A percentile compares a stretch with the other conserved stretches of the same genome.
phyloP scores from a whole-genome alignment of 2,329 filamentous ascomycete genomes.

The Paraconiothyrium brasiliense region DNA sequence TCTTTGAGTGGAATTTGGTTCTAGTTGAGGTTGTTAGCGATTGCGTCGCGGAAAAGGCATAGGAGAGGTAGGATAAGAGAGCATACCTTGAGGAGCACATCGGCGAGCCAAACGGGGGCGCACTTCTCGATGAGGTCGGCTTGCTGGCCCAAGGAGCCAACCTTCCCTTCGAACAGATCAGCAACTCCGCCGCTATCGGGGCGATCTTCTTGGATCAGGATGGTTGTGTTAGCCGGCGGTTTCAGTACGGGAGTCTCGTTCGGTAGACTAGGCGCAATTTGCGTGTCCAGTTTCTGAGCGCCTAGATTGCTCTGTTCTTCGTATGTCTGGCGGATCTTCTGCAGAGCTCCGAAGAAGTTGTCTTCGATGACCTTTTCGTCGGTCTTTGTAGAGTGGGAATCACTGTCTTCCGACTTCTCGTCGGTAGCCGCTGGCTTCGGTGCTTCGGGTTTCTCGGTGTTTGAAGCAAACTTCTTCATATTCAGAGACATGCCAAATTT shows the following conservation, averaged over 20 bases:
- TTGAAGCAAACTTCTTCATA: conserved; percentile 83
- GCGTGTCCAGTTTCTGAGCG: conserved; percentile 64
- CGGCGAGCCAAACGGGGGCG: conserved; percentile 90
- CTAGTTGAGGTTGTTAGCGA: conserved; percentile 49
- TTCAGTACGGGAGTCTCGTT: conserved; percentile 81
- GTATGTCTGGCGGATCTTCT: conserved; percentile 77
- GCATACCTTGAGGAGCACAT: conserved; percentile 76
- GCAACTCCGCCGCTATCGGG: conserved; percentile 72
- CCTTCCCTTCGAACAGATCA: conserved; percentile 90
- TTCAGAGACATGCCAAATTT: conserved; percentile 83
- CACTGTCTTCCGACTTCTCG: conserved; percentile 74
- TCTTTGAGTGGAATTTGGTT: conserved; percentile 88
- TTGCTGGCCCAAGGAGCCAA: conserved; percentile 78
- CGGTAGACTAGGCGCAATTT: conserved; percentile 73
- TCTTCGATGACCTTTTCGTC: conserved; percentile 80
- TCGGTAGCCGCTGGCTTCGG: conserved; percentile 78
- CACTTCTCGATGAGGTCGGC: conserved; percentile 85
- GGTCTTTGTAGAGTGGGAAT: conserved; percentile 64
- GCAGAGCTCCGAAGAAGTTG: conserved; percentile 75
- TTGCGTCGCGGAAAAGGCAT: neutral
- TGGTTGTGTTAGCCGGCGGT: conserved; percentile 70
- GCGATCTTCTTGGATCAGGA: conserved; percentile 72
- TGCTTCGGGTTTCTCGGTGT: conserved; percentile 66
- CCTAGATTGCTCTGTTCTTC: conserved; percentile 70
- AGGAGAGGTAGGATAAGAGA: neutral